A percentile compares a stretch with the other conserved stretches of the same genome.
phyloP scores from a whole-genome alignment of 352 stramenopile species.

The Blastocystis sp. region DNA sequence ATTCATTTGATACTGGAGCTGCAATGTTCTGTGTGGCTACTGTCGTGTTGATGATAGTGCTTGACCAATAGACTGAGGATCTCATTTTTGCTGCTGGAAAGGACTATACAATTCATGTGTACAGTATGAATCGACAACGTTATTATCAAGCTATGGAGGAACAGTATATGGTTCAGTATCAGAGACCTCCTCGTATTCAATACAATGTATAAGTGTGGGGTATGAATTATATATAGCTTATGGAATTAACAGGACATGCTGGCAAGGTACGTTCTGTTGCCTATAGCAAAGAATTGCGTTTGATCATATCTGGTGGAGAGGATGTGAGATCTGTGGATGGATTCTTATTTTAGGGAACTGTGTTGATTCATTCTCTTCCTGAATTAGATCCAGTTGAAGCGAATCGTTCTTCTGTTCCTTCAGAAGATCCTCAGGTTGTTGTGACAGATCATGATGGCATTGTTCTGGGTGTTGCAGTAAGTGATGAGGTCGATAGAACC shows the following conservation, averaged over 20 bases:
- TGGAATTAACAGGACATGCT: background rate
- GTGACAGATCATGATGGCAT: slow-evolving; percentile 8
- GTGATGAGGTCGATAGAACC: slow-evolving; percentile 10
- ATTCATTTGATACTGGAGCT: background rate
- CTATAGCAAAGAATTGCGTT: background rate
- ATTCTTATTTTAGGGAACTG: slow-evolving; percentile 7
- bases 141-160: slow-evolving; percentile 52
- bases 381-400: background rate
- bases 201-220: background rate
- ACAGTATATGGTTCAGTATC: background rate
- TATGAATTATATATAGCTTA: background rate
- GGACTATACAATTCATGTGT: slow-evolving; percentile 46
- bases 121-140: background rate
- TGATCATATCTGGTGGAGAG: slow-evolving; percentile 3
- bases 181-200: background rate
- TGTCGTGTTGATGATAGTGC: background rate
- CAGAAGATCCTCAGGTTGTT: background rate
- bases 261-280: slow-evolving; percentile 28
- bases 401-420: background rate
- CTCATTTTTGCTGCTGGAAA: slow-evolving; percentile 54
- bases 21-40: slow-evolving; percentile 27
- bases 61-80: background rate
- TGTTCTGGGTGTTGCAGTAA: slow-evolving; percentile 11
- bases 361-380: slow-evolving; percentile 1
- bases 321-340: background rate